These are phyloP conservation scores for Hypocrella siamensis DNA, from an alignment of 2,329 filamentous ascomycete species.

Conservation along the genomic window DNA sequence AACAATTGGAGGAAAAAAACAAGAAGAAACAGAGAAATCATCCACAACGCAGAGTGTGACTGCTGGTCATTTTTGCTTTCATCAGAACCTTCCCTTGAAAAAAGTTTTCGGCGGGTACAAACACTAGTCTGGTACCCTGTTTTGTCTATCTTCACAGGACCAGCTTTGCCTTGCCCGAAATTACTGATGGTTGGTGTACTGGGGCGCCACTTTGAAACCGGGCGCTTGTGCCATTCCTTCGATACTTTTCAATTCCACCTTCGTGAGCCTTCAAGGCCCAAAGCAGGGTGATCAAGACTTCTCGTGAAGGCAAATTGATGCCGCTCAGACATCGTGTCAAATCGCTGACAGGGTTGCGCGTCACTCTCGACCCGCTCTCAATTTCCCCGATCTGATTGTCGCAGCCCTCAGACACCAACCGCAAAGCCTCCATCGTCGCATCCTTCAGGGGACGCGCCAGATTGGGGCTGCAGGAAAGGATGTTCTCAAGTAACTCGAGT, in stretches of 20 bases:
- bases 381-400: slow-evolving; percentile 27
- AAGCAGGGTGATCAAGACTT: slow-evolving; percentile 30
- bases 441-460: slow-evolving; percentile 59
- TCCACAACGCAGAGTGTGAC: no score
- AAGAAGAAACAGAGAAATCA: no score
- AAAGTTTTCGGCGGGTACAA: no score
- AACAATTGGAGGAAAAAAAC: no score
- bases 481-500: slow-evolving; percentile 45
- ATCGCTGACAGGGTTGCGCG: slow-evolving; percentile 20
- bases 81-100: no score
- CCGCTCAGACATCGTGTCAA: slow-evolving; percentile 20
- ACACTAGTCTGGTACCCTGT: no score
- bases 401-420: slow-evolving; percentile 48
- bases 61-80: no score
- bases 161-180: not conserved
- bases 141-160: no score
- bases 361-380: slow-evolving; percentile 15
- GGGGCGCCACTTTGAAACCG: slow-evolving; percentile 11
- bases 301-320: slow-evolving; percentile 27
- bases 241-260: slow-evolving; percentile 17
- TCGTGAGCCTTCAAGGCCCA: slow-evolving; percentile 30
- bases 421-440: slow-evolving; percentile 61
- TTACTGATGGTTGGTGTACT: slow-evolving; percentile 8
- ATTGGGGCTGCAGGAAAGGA: slow-evolving; percentile 58
- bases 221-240: slow-evolving; percentile 8